These are phyloP conservation scores for Tolypocladium pustulatum DNA, from an alignment of 2,329 filamentous ascomycete species.

Conservation along the genomic window DNA sequence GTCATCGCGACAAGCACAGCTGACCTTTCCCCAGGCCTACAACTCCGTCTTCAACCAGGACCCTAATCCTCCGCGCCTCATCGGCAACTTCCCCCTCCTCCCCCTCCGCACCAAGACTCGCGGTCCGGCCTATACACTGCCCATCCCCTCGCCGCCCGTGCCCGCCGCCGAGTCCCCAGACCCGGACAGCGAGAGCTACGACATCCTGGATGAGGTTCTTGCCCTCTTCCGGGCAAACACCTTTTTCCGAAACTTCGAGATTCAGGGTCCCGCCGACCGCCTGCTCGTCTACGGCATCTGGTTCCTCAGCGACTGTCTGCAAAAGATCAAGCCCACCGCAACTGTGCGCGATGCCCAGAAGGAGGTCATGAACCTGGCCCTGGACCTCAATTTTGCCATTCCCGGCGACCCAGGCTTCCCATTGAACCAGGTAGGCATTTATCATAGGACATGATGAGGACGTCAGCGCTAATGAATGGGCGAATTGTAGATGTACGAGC, in stretches of 20 bases:
- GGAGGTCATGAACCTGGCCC: conserved; percentile 80
- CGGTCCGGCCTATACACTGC: conserved; percentile 85
- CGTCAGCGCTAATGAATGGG: not conserved
- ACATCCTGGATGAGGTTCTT: conserved; percentile 89
- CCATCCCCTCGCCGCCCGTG: conserved; percentile 44
- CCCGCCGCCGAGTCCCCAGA: conserved; percentile 56
- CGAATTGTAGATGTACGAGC: conserved; percentile 64
- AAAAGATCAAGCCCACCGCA: conserved; percentile 73
- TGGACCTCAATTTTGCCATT: conserved; percentile 87
- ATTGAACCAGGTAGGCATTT: conserved; percentile 60
- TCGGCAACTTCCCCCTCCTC: conserved; percentile 90
- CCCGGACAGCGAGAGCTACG: conserved; percentile 85
- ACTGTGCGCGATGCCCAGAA: conserved; percentile 48
- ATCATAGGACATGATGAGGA: too few relatives aligned
- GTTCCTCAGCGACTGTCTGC: conserved; percentile 83
- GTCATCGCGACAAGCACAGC: not conserved
- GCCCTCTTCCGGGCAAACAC: conserved; percentile 94
- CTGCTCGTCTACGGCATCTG: conserved; percentile 95
- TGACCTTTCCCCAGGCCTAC: conserved; percentile 59
- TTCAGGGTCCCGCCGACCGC: conserved; percentile 89
- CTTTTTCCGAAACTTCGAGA: conserved; percentile 99
- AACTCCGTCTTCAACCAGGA: conserved; percentile 92
- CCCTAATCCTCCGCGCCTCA: conserved; percentile 49
- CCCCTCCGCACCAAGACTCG: conserved; percentile 91
- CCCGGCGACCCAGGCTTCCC: conserved; percentile 90